Conservation (phyloP, 352 stramenopile species). For the Pythium aquatile region DNA sequence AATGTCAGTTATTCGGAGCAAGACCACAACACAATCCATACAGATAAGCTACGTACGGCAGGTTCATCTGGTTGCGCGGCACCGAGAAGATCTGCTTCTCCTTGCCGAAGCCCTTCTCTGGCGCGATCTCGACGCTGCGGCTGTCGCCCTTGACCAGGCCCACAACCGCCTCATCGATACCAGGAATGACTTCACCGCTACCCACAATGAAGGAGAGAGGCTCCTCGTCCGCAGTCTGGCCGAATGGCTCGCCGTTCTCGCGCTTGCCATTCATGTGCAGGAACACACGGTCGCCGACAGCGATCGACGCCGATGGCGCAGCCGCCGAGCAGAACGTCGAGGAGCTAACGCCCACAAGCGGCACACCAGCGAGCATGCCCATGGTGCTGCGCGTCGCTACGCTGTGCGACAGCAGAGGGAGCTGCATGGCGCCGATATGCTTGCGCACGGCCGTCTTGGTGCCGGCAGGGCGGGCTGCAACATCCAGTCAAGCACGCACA, state of each 20-base stretch:
- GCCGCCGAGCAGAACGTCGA: slow-evolving; percentile 28
- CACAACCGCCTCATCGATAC: slow-evolving; percentile 69
- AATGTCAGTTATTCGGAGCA: neutral
- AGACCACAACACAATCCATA: neutral
- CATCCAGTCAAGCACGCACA: neutral
- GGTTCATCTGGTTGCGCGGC: slow-evolving; percentile 68
- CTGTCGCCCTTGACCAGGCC: slow-evolving; percentile 62
- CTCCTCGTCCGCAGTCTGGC: slow-evolving; percentile 42
- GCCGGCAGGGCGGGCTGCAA: slow-evolving; percentile 5
- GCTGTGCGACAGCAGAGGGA: slow-evolving; percentile 18
- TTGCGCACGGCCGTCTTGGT: slow-evolving; percentile 8
- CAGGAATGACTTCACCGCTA: slow-evolving; percentile 61
- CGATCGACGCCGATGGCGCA: slow-evolving; percentile 28
- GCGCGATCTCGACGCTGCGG: slow-evolving; percentile 62
- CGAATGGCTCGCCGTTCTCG: slow-evolving; percentile 56
- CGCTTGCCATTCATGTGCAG: slow-evolving; percentile 67
- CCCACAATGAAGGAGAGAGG: slow-evolving; percentile 75
- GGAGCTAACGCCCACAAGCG: slow-evolving; percentile 15
- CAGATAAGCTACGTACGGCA: slow-evolving; percentile 32
- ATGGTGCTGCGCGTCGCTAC: neutral
- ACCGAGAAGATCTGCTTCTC: slow-evolving; percentile 65
- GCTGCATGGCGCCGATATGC: slow-evolving; percentile 19
- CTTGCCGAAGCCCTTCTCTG: slow-evolving; percentile 64
- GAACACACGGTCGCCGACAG: slow-evolving; percentile 65
- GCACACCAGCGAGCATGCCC: slow-evolving; percentile 8